Conservation (phyloP, 192 early-diverging fungal genomes). For the Irineochytrium annulatum region DNA sequence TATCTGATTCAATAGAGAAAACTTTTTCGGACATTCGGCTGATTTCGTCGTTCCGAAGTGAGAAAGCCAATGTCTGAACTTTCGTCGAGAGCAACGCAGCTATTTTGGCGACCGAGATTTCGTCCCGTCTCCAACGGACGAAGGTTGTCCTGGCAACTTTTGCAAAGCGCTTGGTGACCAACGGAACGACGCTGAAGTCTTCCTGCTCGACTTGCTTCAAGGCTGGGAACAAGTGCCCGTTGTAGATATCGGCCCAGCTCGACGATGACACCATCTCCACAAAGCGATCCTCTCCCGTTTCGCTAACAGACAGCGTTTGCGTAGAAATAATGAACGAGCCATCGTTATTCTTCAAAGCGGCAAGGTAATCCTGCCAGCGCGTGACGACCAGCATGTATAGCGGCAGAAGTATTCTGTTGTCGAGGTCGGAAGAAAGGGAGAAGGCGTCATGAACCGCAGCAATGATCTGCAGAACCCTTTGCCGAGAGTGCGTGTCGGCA, state of each 20-base stretch:
- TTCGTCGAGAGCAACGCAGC: background rate
- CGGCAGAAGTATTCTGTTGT: constrained; percentile 26
- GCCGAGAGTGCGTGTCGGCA: constrained; percentile 17
- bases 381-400: constrained; percentile 33
- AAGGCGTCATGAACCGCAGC: constrained; percentile 35
- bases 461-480: constrained; percentile 25
- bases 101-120: background rate
- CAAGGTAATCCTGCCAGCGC: constrained; percentile 30
- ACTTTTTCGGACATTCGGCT: constrained; percentile 11
- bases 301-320: constrained; percentile 14
- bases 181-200: constrained; percentile 20
- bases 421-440: constrained; percentile 20
- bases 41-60: constrained; percentile 14
- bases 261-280: constrained; percentile 24
- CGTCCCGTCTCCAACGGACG: constrained; percentile 20
- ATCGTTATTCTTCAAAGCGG: constrained; percentile 9
- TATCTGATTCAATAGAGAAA: constrained; percentile 20
- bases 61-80: constrained; percentile 8
- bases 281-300: constrained; percentile 27
- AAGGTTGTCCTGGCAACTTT: constrained; percentile 8
- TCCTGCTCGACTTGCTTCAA: constrained; percentile 32
- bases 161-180: constrained; percentile 24
- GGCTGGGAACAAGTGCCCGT: constrained; percentile 32
- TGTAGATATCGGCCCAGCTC: constrained; percentile 28
- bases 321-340: constrained; percentile 7